phyloP scores from a whole-genome alignment of 495 filamentous ascomycete species.

The Annulohypoxylon maeteangense region DNA sequence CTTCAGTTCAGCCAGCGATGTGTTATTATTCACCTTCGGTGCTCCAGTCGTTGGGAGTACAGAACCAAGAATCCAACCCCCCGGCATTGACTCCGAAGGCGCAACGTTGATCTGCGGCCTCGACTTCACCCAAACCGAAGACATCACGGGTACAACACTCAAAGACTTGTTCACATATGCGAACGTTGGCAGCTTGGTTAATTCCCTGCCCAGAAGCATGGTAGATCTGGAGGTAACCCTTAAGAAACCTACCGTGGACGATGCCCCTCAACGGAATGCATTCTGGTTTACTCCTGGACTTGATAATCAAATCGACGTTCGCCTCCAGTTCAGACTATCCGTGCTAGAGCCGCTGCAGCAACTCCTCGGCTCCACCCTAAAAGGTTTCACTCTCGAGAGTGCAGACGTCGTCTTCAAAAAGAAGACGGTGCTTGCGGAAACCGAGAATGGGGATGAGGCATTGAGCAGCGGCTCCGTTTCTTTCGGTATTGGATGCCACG shows the following conservation, averaged over 20 bases:
- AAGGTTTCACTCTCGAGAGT: background rate
- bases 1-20: slow-evolving; percentile 24
- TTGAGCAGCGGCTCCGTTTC: no score
- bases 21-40: slow-evolving; percentile 22
- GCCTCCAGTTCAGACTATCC: background rate
- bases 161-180: no score
- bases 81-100: background rate
- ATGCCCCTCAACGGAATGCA: background rate
- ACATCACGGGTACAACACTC: no score
- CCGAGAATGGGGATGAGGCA: no score
- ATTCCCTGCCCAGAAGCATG: no score
- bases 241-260: background rate
- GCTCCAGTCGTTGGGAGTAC: background rate
- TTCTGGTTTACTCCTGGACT: background rate
- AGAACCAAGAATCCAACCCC: background rate
- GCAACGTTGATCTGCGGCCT: background rate
- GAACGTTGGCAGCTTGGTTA: no score
- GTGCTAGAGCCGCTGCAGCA: background rate
- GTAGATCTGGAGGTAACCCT: background rate
- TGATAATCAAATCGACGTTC: background rate
- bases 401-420: background rate
- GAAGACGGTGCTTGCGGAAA: no score
- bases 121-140: no score
- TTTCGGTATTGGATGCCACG: no score
- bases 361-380: background rate